Percentiles rank a stretch among this genome's conserved stretches.
Conservation (phyloP, 805 yeast species). For the Wickerhamiella sergipiensis region DNA sequence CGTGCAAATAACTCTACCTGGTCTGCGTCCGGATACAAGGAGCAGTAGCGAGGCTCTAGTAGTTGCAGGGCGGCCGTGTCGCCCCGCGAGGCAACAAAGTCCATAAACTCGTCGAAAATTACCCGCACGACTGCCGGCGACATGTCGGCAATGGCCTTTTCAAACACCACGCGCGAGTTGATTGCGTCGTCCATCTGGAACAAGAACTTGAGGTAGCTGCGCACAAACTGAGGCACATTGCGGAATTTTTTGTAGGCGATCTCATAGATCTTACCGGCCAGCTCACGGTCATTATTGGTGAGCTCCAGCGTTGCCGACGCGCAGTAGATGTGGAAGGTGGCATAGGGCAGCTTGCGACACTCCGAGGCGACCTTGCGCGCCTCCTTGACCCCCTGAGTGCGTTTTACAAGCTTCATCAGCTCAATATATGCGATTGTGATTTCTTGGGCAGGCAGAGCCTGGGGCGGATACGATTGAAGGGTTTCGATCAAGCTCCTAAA, state of each 20-base stretch:
- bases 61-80: constrained; percentile 52
- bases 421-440: constrained; percentile 56
- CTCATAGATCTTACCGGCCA: constrained; percentile 66
- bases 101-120: constrained; percentile 45
- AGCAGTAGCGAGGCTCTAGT: constrained; percentile 52
- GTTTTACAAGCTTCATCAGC: constrained; percentile 57
- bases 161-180: constrained; percentile 70
- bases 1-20: constrained; percentile 26
- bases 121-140: constrained; percentile 28
- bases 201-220: constrained; percentile 59
- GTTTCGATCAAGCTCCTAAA: constrained; percentile 39
- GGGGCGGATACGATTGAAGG: constrained; percentile 27
- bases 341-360: constrained; percentile 46
- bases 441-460: constrained; percentile 3
- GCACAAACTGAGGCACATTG: constrained; percentile 46
- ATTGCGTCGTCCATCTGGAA: constrained; percentile 55
- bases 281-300: constrained; percentile 39
- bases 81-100: constrained; percentile 57
- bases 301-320: constrained; percentile 76
- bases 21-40: constrained; percentile 49
- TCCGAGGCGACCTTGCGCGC: constrained; percentile 60
- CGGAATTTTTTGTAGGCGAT: constrained; percentile 52
- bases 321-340: constrained; percentile 64
- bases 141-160: constrained; percentile 51
- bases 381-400: constrained; percentile 51